phyloP scores from a whole-genome alignment of 805 yeast genomes.

The Myxozyma vanderwaltii region DNA sequence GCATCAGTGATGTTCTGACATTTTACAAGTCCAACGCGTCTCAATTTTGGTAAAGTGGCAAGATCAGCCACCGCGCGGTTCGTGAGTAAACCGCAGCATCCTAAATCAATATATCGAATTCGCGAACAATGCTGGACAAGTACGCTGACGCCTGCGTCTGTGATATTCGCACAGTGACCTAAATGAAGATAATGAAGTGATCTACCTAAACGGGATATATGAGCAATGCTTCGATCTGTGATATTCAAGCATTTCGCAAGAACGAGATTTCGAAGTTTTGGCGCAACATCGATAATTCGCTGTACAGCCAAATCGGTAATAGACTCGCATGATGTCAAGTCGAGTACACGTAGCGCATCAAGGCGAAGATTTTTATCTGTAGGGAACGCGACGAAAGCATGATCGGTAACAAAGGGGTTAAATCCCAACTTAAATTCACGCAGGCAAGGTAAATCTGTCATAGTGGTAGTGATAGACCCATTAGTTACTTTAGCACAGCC shows the following conservation, averaged over 20 bases:
- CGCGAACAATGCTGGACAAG: conserved; percentile 78
- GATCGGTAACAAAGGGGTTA: conserved; percentile 67
- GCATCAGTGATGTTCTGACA: conserved; percentile 85
- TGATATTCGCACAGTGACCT: conserved; percentile 89
- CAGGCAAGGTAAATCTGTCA: conserved; percentile 65
- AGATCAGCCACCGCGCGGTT: conserved; percentile 77
- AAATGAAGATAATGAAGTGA: conserved; percentile 85
- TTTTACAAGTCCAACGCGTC: conserved; percentile 91
- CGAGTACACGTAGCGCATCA: conserved; percentile 76
- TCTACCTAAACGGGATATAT: conserved; percentile 72
- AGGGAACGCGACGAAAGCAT: conserved; percentile 29
- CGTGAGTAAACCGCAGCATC: conserved; percentile 89
- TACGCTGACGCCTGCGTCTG: conserved; percentile 81
- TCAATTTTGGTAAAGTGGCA: conserved; percentile 72
- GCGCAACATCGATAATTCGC: conserved; percentile 72
- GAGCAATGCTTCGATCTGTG: conserved; percentile 76
- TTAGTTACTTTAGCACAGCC: conserved; percentile 76
- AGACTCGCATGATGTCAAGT: conserved; percentile 78
- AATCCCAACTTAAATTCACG: conserved; percentile 77
- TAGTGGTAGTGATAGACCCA: conserved; percentile 56
- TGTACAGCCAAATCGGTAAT: conserved; percentile 80
- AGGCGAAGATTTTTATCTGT: conserved; percentile 27
- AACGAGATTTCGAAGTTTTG: conserved; percentile 82
- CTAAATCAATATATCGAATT: conserved; percentile 89
- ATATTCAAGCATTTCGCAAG: conserved; percentile 85